Evolutionary conservation across 2,329 filamentous ascomycete genomes (phyloP), one percentile per base, ranked within the genome.

Genomic region (Claviceps monticola): DNA sequence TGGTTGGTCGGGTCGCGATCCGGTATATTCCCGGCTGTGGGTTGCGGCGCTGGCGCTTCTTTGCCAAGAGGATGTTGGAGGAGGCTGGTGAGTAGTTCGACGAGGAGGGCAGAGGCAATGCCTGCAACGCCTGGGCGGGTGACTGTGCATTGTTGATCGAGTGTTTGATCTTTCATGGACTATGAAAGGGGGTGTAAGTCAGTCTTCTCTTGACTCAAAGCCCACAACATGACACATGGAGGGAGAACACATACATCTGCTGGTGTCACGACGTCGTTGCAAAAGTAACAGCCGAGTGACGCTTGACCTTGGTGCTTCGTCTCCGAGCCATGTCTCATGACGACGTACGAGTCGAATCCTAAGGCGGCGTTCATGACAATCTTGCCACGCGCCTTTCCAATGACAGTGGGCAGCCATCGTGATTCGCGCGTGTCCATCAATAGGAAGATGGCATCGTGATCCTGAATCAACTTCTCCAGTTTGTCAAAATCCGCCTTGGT

Each of bases 141-240:
- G 19, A 98, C 93, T 0, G 93, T 98, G 68, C 93, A 98, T 69
- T 97, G 93, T 66, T 98, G 93, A 64, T 98, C 93, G 11, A 98
- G 81, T 0, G 93, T 97, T 59, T 90, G 87, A 61, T 95, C 89
- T 67, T 91, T 95, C 63, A 95, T 79, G 2, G 89, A 95, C 87
- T 95, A 3, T 44, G 3, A 7, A 34, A 34, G 29, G 21, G 11
- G 5, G 38, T 39, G n/a, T n/a, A 19, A 41, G 34, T 51, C 19
- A 26, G 37, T 41, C 14, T 45, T 16, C 7, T 14, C 8, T 8
- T 50, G 48, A 34, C 23, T 34, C 7, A 23, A 34, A 34, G 14
- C 21, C 38, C 21, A 42, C 41, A 21, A 38, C 26, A 42, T 34
- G 39, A 44, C 13, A 26, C 23, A 34, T 34, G 23, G 14, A n/a